Evolutionary conservation across 2,329 filamentous ascomycete species (phyloP).

Genomic region (Beauveria rudraprayagi): DNA sequence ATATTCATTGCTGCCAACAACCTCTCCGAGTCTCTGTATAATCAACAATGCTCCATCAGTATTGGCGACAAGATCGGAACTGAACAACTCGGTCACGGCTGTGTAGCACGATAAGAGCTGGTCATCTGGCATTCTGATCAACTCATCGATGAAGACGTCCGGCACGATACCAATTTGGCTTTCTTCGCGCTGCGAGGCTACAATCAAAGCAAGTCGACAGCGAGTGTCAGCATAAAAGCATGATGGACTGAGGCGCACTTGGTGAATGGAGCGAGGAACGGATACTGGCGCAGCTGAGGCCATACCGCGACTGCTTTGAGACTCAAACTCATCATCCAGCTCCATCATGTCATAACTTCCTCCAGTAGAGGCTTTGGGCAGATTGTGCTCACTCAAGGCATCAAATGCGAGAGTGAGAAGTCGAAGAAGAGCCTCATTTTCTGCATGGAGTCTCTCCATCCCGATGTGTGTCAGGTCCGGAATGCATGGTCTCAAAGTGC

Average conservation of each 20-base stretch:
- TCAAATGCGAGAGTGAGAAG: slow-evolving; percentile 34
- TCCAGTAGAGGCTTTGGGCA: slow-evolving; percentile 25
- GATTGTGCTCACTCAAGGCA: slow-evolving; percentile 23
- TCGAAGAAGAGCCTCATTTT: slow-evolving; percentile 33
- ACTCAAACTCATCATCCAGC: slow-evolving; percentile 57
- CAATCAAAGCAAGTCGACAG: slow-evolving; percentile 38
- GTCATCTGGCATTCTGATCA: slow-evolving; percentile 42
- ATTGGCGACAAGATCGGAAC: slow-evolving; percentile 43
- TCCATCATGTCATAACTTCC: slow-evolving; percentile 52
- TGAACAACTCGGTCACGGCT: slow-evolving; percentile 44
- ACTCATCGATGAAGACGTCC: slow-evolving; percentile 38
- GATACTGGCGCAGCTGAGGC: slow-evolving; percentile 27
- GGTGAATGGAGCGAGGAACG: slow-evolving; percentile 38
- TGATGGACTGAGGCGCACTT: slow-evolving; percentile 32
- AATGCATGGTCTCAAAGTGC: slow-evolving; percentile 36
- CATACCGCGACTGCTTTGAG: slow-evolving; percentile 44
- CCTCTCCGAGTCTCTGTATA: slow-evolving; percentile 41
- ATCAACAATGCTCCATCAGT: slow-evolving; percentile 38
- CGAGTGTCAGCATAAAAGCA: slow-evolving; percentile 42
- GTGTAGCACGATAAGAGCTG: slow-evolving; percentile 44
- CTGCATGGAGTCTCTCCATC: slow-evolving; percentile 29
- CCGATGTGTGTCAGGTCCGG: slow-evolving; percentile 33
- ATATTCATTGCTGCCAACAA: slow-evolving; percentile 51
- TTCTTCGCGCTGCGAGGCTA: slow-evolving; percentile 32
- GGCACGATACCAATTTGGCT: slow-evolving; percentile 43